These are phyloP conservation scores for Diplodia sapinea DNA, from an alignment of 2,329 filamentous ascomycete genomes.

Conservation along the genomic window DNA sequence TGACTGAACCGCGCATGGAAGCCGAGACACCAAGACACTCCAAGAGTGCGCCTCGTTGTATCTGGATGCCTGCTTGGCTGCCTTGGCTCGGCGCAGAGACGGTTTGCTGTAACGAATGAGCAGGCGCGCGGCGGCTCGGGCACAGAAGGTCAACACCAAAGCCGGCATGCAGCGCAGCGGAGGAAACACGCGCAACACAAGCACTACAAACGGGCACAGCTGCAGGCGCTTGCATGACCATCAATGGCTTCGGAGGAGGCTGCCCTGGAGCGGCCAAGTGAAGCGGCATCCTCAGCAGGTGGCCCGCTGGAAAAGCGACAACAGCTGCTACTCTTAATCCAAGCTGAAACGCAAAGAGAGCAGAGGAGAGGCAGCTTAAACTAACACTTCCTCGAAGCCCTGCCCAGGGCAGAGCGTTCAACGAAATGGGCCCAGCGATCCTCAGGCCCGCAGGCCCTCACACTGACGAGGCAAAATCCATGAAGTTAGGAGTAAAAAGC, in stretches of 20 bases:
- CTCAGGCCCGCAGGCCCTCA: too few relatives aligned
- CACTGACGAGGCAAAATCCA: too few relatives aligned
- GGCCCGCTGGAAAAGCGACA: slow-evolving; percentile 63
- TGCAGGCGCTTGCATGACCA: not conserved
- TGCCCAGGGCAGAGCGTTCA: too few relatives aligned
- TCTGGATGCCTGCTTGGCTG: not conserved
- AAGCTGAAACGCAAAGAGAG: slow-evolving; percentile 67
- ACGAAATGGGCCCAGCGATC: too few relatives aligned
- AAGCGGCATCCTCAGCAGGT: slow-evolving; percentile 35
- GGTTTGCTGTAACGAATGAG: not conserved
- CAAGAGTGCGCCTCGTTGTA: not conserved
- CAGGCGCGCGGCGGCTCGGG: not conserved
- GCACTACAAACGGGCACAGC: not conserved
- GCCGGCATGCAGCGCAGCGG: not conserved
- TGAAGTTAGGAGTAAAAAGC: too few relatives aligned
- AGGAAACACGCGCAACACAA: not conserved
- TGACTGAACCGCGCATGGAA: not conserved
- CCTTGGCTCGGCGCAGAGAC: not conserved
- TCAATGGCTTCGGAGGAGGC: too few relatives aligned
- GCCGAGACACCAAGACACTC: too few relatives aligned
- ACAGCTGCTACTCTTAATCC: slow-evolving; percentile 97
- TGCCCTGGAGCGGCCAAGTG: not conserved
- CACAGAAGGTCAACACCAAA: not conserved
- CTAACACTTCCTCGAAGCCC: too few relatives aligned
- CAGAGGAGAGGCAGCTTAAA: slow-evolving; percentile 47